A percentile compares a stretch with the other conserved stretches of the same genome.
These are phyloP conservation scores for Beauveria bassiana DNA, from an alignment of 2,329 filamentous ascomycete species.

Conservation along the genomic window DNA sequence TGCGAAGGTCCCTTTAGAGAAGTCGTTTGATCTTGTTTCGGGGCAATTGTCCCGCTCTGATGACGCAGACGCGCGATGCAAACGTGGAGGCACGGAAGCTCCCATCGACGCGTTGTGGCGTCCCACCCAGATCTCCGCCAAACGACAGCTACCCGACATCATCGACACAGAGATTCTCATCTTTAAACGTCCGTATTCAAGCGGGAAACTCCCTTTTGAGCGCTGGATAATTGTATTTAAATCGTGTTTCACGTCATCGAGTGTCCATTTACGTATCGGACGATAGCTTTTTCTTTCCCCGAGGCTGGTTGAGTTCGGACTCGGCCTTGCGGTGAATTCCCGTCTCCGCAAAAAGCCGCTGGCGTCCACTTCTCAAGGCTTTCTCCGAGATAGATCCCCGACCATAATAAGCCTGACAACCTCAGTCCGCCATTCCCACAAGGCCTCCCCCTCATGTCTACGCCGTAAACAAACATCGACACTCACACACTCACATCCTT, in stretches of 20 bases:
- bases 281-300: not conserved
- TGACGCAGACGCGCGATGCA: too few relatives aligned
- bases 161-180: not conserved
- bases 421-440: not conserved
- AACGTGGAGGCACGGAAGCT: too few relatives aligned
- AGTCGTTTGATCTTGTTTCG: too few relatives aligned
- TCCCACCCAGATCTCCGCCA: not conserved
- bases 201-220: not conserved
- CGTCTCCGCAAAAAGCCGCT: constrained; percentile 3
- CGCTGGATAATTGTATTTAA: not conserved
- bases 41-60: too few relatives aligned
- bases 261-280: too few relatives aligned
- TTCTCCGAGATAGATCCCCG: not conserved
- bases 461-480: not conserved
- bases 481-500: not conserved
- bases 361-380: not conserved
- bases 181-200: not conserved
- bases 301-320: not conserved
- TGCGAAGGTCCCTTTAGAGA: too few relatives aligned
- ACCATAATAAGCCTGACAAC: not conserved
- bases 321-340: constrained; percentile 3
- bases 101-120: too few relatives aligned
- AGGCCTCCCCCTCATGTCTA: not conserved
- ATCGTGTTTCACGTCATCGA: not conserved
- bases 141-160: not conserved